A percentile compares a stretch with the other conserved stretches of the same genome.
Evolutionary conservation across 2,329 filamentous ascomycete species (phyloP).

Genomic region (Zymoseptoria ardabiliae): DNA sequence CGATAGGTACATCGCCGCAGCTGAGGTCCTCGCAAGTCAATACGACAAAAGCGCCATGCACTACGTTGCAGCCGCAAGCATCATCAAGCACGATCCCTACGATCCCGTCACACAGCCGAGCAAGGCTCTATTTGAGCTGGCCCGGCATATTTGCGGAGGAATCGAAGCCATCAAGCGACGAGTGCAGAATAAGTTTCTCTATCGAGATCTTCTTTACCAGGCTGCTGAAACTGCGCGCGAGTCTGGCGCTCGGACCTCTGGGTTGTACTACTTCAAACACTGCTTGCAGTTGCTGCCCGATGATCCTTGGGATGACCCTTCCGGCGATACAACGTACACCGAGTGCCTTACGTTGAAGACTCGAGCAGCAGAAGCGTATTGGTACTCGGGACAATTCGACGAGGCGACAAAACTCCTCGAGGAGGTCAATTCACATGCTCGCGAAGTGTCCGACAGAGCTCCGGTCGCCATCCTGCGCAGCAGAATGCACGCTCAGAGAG

Average conservation of each 20-base stretch:
- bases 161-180: conserved; percentile 63
- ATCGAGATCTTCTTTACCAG: conserved; percentile 68
- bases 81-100: conserved; percentile 61
- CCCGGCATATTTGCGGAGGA: conserved; percentile 73
- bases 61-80: conserved; percentile 74
- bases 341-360: conserved; percentile 78
- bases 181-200: conserved; percentile 45
- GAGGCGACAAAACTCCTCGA: conserved; percentile 62
- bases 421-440: conserved; percentile 63
- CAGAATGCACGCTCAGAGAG: conserved; percentile 66
- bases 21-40: conserved; percentile 61
- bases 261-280: conserved; percentile 71
- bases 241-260: conserved; percentile 73
- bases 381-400: conserved; percentile 66
- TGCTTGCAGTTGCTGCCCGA: conserved; percentile 74
- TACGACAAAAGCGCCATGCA: conserved; percentile 71
- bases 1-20: conserved; percentile 78
- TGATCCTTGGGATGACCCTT: conserved; percentile 62
- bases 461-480: conserved; percentile 78
- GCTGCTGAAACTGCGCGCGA: conserved; percentile 73
- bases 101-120: conserved; percentile 49
- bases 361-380: conserved; percentile 72
- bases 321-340: conserved; percentile 70
- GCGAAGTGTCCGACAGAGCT: conserved; percentile 68
- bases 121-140: conserved; percentile 59